Evolutionary conservation across 2,329 filamentous ascomycete species (phyloP).

Genomic region (Aspergillus alliaceus): DNA sequence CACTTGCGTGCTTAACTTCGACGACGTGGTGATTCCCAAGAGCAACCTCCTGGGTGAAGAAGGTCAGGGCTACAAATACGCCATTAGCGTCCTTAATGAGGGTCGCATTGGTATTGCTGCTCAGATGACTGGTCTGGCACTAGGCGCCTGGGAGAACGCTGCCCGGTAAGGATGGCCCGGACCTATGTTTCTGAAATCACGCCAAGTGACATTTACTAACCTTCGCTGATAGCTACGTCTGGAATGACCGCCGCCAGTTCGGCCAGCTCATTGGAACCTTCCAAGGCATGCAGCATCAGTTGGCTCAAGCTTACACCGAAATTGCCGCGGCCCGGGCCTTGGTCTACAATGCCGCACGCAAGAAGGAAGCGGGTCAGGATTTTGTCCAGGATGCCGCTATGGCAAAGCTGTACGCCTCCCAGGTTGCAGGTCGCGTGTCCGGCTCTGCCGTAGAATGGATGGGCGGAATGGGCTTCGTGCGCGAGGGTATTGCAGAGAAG

Average conservation of each 20-base stretch:
- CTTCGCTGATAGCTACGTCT: constrained; percentile 67
- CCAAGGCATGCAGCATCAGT: constrained; percentile 99
- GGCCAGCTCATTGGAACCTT: constrained; percentile 91
- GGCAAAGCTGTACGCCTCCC: constrained; percentile 93
- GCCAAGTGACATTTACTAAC: constrained; percentile 6
- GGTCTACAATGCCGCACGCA: constrained; percentile 92
- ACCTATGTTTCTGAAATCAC: not conserved
- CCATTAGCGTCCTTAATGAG: constrained; percentile 90
- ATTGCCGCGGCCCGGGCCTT: constrained; percentile 87
- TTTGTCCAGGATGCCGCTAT: constrained; percentile 96
- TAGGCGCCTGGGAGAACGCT: constrained; percentile 94
- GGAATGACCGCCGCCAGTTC: constrained; percentile 98
- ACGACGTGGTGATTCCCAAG: constrained; percentile 88
- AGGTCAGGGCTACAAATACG: constrained; percentile 96
- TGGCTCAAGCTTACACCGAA: constrained; percentile 93
- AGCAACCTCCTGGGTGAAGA: constrained; percentile 85
- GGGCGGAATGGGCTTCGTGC: constrained; percentile 98
- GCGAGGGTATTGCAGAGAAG: constrained; percentile 96
- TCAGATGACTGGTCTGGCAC: constrained; percentile 95
- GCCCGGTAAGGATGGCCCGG: constrained; percentile 57
- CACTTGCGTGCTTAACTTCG: constrained; percentile 96
- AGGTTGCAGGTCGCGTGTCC: constrained; percentile 85
- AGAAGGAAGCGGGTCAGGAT: constrained; percentile 96
- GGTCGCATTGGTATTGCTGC: constrained; percentile 96
- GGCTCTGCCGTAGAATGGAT: constrained; percentile 95